These are phyloP conservation scores for Candida sp. DNA, from an alignment of 1,139 yeast species.

Conservation along the genomic window DNA sequence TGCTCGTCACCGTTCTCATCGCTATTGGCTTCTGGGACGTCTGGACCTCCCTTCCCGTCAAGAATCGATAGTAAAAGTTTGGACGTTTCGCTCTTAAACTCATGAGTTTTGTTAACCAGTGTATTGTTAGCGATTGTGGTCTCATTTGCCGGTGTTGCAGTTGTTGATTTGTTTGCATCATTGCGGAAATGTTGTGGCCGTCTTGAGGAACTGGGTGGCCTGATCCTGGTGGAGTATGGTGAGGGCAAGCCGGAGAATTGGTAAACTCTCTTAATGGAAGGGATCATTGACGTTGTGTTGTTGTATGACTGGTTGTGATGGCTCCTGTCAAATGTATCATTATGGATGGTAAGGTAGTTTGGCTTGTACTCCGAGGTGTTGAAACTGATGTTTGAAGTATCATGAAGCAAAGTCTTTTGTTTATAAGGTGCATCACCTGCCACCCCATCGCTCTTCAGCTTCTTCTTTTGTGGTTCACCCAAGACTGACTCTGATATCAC, in stretches of 20 bases:
- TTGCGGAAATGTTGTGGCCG: slow-evolving; percentile 13
- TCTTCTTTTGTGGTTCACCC: slow-evolving; percentile 7
- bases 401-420: slow-evolving; percentile 12
- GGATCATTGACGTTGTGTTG: slow-evolving; percentile 18
- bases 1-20: slow-evolving; percentile 3
- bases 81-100: slow-evolving; percentile 62
- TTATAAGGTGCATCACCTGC: slow-evolving; percentile 7
- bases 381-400: slow-evolving; percentile 19
- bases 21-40: slow-evolving; percentile 3
- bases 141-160: not conserved
- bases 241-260: slow-evolving; percentile 70
- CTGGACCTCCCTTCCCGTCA: slow-evolving; percentile 37
- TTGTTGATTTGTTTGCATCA: slow-evolving; percentile 7
- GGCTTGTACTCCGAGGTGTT: slow-evolving; percentile 48
- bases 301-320: slow-evolving; percentile 14
- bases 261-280: slow-evolving; percentile 54
- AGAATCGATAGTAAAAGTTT: slow-evolving; percentile 65
- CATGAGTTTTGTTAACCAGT: slow-evolving; percentile 7
- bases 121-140: not conserved
- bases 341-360: slow-evolving; percentile 32
- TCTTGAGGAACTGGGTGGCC: slow-evolving; percentile 25
- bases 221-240: slow-evolving; percentile 60
- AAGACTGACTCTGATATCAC: slow-evolving; percentile 4
- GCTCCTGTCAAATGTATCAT: slow-evolving; percentile 31
- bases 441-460: not conserved